Base-by-base conservation (phyloP, 768 basidiomycete species). In the Hericium rajendrae region DNA sequence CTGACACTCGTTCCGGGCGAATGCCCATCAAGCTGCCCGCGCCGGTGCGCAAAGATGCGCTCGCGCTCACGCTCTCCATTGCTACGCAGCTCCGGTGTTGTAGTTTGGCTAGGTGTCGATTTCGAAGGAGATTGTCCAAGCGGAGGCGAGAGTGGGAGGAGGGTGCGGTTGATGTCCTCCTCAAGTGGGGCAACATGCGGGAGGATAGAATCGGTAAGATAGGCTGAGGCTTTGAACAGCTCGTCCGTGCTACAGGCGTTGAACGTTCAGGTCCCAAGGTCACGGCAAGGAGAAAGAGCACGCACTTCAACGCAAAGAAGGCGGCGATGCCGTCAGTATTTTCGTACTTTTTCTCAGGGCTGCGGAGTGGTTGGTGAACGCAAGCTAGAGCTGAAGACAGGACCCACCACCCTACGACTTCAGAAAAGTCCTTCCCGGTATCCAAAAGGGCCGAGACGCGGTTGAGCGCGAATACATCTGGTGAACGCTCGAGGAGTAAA, bases 401-500 rank as follows among this genome's bases (percentile, higher is more conserved):
- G 16, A 64, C 71, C 18, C 51, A 86, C 85, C 72, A 70, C 61
- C 75, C 67, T 48, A 74, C 73, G 26, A 87, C 66, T 1, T 80
- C 74, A 9, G 73, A 66, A 37, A 81, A 71, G 3, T 71, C 67
- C 67, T 85, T 85, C 5, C 88, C 85, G 0, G 81, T 82, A 64
- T 90, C 87, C 4, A 91, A 70, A 12, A 84, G 70, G 9, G 83
- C 83, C 3, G 84, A 84, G 56, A 88, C 75, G 39, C 88, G 78
- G 63, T 86, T 91, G 54, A 81, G 76, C 8, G 86, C 75, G 62
- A 91, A 92, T 5, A 84, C 81, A 64, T 90, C 78, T 3, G 87
- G 88, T 10, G 77, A 73, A 3, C 80, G 73, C 68, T 92, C 90
- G 43, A 77, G 75, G 37, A 87, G 74, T 54, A 91, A 79, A 67